These are phyloP conservation scores for Gliomastix tumulicola DNA, from an alignment of 2,329 filamentous ascomycete genomes.

Conservation along the genomic window DNA sequence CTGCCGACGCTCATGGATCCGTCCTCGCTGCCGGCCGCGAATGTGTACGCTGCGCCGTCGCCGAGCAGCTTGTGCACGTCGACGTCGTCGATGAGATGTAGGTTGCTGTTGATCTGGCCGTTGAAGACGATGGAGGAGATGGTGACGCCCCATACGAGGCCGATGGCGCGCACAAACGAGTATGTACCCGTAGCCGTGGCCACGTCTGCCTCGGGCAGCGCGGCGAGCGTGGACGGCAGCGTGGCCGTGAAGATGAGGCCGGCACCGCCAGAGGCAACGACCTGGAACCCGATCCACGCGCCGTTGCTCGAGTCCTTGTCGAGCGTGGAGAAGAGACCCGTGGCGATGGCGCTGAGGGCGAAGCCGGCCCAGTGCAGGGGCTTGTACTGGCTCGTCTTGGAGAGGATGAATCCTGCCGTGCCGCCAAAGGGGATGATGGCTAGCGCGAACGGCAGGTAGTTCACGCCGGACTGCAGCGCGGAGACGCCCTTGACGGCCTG, in stretches of 20 bases:
- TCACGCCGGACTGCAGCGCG: conserved; percentile 21
- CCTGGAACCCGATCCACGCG: conserved; percentile 30
- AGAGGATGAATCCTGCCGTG: conserved; percentile 17
- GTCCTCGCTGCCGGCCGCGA: too few relatives aligned
- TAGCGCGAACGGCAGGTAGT: conserved; percentile 20
- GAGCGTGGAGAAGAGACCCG: conserved; percentile 33
- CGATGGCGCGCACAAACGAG: conserved; percentile 35
- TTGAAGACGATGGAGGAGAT: conserved; percentile 34
- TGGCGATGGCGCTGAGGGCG: conserved; percentile 25
- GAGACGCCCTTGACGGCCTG: conserved; percentile 27
- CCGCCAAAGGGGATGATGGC: conserved; percentile 18
- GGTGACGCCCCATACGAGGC: conserved; percentile 35
- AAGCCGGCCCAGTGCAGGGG: conserved; percentile 26
- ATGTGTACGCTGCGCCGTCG: not conserved
- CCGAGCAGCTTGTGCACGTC: not conserved
- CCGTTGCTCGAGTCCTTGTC: conserved; percentile 18
- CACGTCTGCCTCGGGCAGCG: conserved; percentile 22
- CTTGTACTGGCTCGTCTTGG: conserved; percentile 22
- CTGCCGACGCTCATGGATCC: too few relatives aligned
- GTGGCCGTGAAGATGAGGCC: conserved; percentile 32
- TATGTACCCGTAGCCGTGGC: conserved; percentile 27
- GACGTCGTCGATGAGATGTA: not conserved
- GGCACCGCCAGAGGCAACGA: conserved; percentile 28
- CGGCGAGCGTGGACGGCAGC: conserved; percentile 33
- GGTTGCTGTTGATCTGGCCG: not conserved